Conservation (phyloP, 2,329 filamentous ascomycete genomes). For the Ophiocordyceps australis region DNA sequence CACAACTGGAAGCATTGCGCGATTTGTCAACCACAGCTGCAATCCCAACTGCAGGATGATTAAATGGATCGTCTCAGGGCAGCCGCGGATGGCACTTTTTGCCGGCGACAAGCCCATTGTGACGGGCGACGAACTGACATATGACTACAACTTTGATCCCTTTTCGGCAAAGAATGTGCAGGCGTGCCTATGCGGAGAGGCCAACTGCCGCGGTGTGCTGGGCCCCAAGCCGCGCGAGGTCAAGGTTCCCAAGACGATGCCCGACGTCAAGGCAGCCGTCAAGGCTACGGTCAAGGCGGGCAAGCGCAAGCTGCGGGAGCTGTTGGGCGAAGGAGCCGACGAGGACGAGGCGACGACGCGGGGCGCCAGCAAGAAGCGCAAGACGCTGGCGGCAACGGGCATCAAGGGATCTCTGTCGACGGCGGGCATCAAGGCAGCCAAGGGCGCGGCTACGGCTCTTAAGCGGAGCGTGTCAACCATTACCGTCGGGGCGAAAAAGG, state of each 20-base stretch:
- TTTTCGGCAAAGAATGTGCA: slow-evolving; percentile 53
- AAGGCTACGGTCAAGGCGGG: slow-evolving; percentile 24
- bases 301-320: slow-evolving; percentile 38
- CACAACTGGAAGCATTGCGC: slow-evolving; percentile 84
- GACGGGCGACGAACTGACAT: slow-evolving; percentile 91
- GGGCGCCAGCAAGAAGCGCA: slow-evolving; percentile 31
- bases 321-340: slow-evolving; percentile 20
- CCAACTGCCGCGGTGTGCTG: slow-evolving; percentile 45
- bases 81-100: slow-evolving; percentile 92
- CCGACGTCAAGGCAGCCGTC: slow-evolving; percentile 17
- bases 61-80: slow-evolving; percentile 88
- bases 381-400: slow-evolving; percentile 14
- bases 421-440: slow-evolving; percentile 16
- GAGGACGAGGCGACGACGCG: slow-evolving; percentile 11
- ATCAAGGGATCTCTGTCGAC: slow-evolving; percentile 16
- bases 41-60: slow-evolving; percentile 95
- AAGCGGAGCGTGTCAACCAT: slow-evolving; percentile 17
- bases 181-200: slow-evolving; percentile 43
- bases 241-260: slow-evolving; percentile 28
- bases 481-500: slow-evolving; percentile 11
- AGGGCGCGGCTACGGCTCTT: slow-evolving; percentile 16
- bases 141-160: slow-evolving; percentile 66
- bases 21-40: slow-evolving; percentile 97
- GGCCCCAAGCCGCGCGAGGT: slow-evolving; percentile 41
- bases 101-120: slow-evolving; percentile 77